These are phyloP conservation scores for Solanum bukasovii DNA, from an alignment of 257 asterid genomes.

Conservation along the genomic window DNA sequence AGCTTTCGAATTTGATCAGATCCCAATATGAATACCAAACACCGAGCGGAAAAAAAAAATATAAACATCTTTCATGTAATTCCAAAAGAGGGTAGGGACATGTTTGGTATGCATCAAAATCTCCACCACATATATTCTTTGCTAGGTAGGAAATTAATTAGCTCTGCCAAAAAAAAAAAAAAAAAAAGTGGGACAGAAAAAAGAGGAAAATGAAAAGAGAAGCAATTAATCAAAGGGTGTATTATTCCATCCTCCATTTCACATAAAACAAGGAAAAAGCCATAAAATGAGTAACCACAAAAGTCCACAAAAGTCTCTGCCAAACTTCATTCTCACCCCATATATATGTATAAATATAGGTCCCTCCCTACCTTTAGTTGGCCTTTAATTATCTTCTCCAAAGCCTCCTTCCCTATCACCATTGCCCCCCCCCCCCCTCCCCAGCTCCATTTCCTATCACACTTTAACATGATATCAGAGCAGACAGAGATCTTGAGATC, in stretches of 20 bases:
- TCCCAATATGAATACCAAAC: too few species aligned
- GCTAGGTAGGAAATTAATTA: slow-evolving; percentile 6
- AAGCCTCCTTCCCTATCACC: not conserved
- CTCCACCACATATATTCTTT: slow-evolving; percentile 2
- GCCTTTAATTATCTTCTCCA: slow-evolving; percentile 21
- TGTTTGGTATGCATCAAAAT: slow-evolving; percentile 1
- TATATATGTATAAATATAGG: not conserved
- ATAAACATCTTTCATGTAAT: not conserved
- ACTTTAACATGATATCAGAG: too few species aligned
- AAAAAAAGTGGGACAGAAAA: not conserved
- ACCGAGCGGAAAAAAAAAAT: not conserved
- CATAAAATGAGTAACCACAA: slow-evolving; percentile 5
- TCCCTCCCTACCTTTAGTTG: slow-evolving; percentile 40
- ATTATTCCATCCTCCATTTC: slow-evolving; percentile 4
- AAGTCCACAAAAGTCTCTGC: slow-evolving; percentile 26
- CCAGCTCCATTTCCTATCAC: too few species aligned
- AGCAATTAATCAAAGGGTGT: slow-evolving; percentile 12
- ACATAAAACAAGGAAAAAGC: not conserved
- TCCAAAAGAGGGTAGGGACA: slow-evolving; percentile 7
- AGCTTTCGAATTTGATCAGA: too few species aligned
- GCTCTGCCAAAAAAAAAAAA: not conserved
- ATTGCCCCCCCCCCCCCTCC: not conserved
- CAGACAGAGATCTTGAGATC: accelerated
- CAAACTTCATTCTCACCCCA: slow-evolving; percentile 29
- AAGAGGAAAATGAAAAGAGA: not conserved